Conservation (phyloP, 305 asterid genomes). For the Lippia alba region DNA sequence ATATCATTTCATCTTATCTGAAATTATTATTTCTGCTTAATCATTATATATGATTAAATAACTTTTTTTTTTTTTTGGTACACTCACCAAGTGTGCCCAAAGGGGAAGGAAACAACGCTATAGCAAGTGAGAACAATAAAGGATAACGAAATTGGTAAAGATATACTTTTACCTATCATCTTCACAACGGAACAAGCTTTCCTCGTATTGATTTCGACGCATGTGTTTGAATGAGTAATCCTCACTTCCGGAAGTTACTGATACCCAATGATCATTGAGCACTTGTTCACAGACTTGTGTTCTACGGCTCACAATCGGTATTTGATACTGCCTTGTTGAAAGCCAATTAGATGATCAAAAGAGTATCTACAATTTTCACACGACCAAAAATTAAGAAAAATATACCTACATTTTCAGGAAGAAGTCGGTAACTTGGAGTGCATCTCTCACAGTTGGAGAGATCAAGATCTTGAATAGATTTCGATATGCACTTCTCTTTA, state of each 20-base stretch:
- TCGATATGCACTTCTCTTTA: constrained; percentile 70
- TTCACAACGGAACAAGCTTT: constrained; percentile 94
- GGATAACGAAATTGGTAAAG: background rate
- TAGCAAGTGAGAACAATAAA: constrained; percentile 23
- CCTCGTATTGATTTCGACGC: constrained; percentile 98
- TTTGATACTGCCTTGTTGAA: constrained; percentile 67
- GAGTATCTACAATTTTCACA: constrained; percentile 18
- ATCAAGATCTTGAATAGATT: constrained; percentile 96
- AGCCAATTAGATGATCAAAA: constrained; percentile 39
- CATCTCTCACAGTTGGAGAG: constrained; percentile 85
- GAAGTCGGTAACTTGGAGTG: constrained; percentile 95
- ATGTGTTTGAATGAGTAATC: constrained; percentile 97
- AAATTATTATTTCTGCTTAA: too few species aligned
- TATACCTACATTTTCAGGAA: constrained; percentile 75
- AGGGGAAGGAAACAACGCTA: background rate
- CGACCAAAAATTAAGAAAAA: constrained; percentile 26
- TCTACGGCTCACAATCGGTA: constrained; percentile 75
- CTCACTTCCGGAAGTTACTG: constrained; percentile 98
- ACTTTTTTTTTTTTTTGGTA: too few species aligned
- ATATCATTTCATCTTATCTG: too few species aligned
- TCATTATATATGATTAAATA: too few species aligned
- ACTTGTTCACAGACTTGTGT: constrained; percentile 76
- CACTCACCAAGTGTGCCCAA: too few species aligned
- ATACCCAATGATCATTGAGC: constrained; percentile 94
- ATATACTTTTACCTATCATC: constrained; percentile 77